Conservation (phyloP, 1,139 yeast genomes). For the Schwanniomyces etchellsii region DNA sequence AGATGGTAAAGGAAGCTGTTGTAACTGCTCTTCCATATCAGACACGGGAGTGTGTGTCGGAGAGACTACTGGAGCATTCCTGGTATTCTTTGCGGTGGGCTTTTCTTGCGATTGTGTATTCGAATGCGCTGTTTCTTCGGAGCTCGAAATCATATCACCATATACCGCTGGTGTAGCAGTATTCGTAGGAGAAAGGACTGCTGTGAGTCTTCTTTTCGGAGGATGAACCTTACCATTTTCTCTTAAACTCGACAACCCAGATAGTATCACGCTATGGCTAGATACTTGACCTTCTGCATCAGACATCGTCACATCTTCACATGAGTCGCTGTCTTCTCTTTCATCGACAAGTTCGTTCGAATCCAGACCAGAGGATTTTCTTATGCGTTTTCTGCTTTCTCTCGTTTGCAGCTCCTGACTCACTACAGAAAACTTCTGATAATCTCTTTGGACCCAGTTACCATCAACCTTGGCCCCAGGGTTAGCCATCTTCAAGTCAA, state of each 20-base stretch:
- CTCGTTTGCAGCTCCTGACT: slow-evolving; percentile 8
- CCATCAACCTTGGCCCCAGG: slow-evolving; percentile 31
- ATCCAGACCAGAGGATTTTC: slow-evolving; percentile 9
- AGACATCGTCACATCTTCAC: slow-evolving; percentile 34
- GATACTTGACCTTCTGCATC: slow-evolving; percentile 30
- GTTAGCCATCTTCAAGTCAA: slow-evolving; percentile 28
- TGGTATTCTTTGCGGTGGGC: slow-evolving; percentile 2
- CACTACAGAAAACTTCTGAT: slow-evolving; percentile 20
- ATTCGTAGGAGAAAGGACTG: slow-evolving; percentile 12
- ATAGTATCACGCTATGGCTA: slow-evolving; percentile 9
- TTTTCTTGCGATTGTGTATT: slow-evolving; percentile 2
- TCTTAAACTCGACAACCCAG: slow-evolving; percentile 9
- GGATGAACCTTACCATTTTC: slow-evolving; percentile 27
- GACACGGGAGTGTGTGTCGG: slow-evolving; percentile 35
- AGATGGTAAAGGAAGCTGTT: slow-evolving; percentile 56
- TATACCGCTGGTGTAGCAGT: slow-evolving; percentile 7
- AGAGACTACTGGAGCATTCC: slow-evolving; percentile 22
- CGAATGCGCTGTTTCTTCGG: not conserved
- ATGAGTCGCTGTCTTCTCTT: slow-evolving; percentile 19
- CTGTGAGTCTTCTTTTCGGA: slow-evolving; percentile 34
- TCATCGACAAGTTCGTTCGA: slow-evolving; percentile 10
- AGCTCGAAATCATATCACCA: slow-evolving; percentile 4
- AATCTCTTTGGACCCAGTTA: slow-evolving; percentile 28
- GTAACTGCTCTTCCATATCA: slow-evolving; percentile 32
- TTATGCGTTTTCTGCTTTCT: slow-evolving; percentile 22